Percentiles rank a stretch among this genome's conserved stretches.
These are phyloP conservation scores for Tricholoma sp. DNA, from an alignment of 768 basidiomycete genomes.

Conservation along the genomic window DNA sequence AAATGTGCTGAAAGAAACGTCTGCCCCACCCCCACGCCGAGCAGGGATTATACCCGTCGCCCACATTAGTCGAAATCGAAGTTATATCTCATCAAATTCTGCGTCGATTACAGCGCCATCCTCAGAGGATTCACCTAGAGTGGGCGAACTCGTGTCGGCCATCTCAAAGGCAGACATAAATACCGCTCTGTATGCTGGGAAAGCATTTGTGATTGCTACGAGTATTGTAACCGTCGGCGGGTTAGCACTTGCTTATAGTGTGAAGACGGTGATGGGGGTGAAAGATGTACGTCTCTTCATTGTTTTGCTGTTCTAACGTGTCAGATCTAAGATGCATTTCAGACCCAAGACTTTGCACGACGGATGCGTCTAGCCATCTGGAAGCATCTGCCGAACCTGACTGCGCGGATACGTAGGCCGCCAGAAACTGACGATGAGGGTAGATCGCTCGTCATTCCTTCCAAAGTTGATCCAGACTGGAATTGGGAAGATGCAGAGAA, in stretches of 20 bases:
- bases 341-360: constrained; percentile 58
- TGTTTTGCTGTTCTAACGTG: constrained; percentile 3
- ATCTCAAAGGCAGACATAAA: constrained; percentile 38
- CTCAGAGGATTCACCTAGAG: constrained; percentile 21
- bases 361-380: constrained; percentile 49
- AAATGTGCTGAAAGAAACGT: constrained; percentile 19
- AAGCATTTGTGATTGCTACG: constrained; percentile 66
- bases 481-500: constrained; percentile 48
- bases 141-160: constrained; percentile 29
- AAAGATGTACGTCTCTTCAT: constrained; percentile 40
- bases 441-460: constrained; percentile 1
- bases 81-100: constrained; percentile 9
- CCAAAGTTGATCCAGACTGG: constrained; percentile 33
- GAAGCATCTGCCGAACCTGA: constrained; percentile 42
- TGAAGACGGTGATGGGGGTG: constrained; percentile 51
- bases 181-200: constrained; percentile 48
- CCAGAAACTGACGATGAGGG: constrained; percentile 27
- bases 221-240: constrained; percentile 48
- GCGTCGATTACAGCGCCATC: constrained; percentile 14
- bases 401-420: constrained; percentile 45
- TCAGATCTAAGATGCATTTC: constrained; percentile 1
- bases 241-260: constrained; percentile 36
- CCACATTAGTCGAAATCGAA: constrained; percentile 6
- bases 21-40: constrained; percentile 19
- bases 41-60: constrained; percentile 5